Evolutionary conservation across 2,329 filamentous ascomycete genomes (phyloP).

Genomic region (Diaporthe destruens): DNA sequence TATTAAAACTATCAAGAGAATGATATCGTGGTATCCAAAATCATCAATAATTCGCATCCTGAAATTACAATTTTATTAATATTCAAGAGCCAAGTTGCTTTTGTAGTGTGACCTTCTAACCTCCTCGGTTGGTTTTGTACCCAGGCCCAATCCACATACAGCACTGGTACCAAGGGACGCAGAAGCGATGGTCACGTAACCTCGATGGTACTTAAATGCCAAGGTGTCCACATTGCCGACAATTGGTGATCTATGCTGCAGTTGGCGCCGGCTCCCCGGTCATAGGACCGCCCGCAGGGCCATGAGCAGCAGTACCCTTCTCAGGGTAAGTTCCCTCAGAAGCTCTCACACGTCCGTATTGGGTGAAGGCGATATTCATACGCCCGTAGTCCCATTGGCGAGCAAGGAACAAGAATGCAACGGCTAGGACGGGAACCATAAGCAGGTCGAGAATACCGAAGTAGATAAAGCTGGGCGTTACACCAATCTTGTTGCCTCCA

Average conservation of each 20-base stretch:
- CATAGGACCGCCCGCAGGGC: slow-evolving; percentile 44
- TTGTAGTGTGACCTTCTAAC: neutral
- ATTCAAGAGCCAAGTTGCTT: neutral
- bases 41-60: neutral
- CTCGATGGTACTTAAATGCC: too few species aligned
- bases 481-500: slow-evolving; percentile 63
- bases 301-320: slow-evolving; percentile 52
- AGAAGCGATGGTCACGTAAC: neutral
- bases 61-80: neutral
- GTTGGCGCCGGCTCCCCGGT: slow-evolving; percentile 32
- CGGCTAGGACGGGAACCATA: slow-evolving; percentile 58
- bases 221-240: neutral
- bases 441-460: slow-evolving; percentile 67
- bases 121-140: neutral
- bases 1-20: neutral
- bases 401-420: slow-evolving; percentile 58
- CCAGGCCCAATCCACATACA: neutral
- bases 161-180: neutral
- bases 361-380: slow-evolving; percentile 66
- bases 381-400: slow-evolving; percentile 64
- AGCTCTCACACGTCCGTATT: slow-evolving; percentile 65
- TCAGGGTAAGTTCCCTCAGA: slow-evolving; percentile 59
- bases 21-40: slow-evolving; percentile 22
- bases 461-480: slow-evolving; percentile 61
- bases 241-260: slow-evolving; percentile 4